phyloP scores from a whole-genome alignment of 106 monocot species.

The Acorus gramineus region DNA sequence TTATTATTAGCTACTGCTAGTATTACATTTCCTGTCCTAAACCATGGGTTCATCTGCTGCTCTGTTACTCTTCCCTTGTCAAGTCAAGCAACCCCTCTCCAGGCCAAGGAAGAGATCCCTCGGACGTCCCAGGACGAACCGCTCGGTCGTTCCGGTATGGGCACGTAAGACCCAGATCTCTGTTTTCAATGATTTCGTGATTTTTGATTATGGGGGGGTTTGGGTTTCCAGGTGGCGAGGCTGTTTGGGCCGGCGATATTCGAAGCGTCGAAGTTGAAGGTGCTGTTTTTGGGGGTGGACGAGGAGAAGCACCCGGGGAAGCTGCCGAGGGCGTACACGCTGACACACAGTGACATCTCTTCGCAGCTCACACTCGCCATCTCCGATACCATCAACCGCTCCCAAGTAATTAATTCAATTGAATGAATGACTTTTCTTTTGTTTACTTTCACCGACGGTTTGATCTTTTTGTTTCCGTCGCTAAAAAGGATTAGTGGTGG shows the following conservation, averaged over 20 bases:
- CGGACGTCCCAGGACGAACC: background rate
- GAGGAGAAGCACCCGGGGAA: slow-evolving; percentile 59
- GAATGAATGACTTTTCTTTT: too few species aligned
- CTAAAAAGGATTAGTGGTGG: background rate
- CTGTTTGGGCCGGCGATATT: slow-evolving; percentile 88
- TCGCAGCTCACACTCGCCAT: slow-evolving; percentile 78
- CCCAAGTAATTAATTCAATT: slow-evolving; percentile 39
- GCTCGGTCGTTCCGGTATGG: slow-evolving; percentile 25
- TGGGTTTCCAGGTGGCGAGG: slow-evolving; percentile 48
- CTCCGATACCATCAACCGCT: slow-evolving; percentile 67
- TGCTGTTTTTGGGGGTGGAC: slow-evolving; percentile 66
- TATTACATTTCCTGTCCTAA: background rate
- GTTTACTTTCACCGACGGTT: background rate
- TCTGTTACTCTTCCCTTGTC: background rate
- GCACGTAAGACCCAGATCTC: background rate
- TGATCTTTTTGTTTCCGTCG: background rate
- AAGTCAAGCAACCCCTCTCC: background rate
- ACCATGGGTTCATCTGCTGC: slow-evolving; percentile 1
- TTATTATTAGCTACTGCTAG: background rate
- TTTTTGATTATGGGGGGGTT: background rate
- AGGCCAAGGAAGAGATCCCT: slow-evolving; percentile 2
- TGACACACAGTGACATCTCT: slow-evolving; percentile 94
- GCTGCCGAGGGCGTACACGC: slow-evolving; percentile 80
- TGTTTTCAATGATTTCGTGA: background rate
- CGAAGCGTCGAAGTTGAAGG: slow-evolving; percentile 92